phyloP scores from a whole-genome alignment of 768 basidiomycete species.

The Atractiella rhizophila region DNA sequence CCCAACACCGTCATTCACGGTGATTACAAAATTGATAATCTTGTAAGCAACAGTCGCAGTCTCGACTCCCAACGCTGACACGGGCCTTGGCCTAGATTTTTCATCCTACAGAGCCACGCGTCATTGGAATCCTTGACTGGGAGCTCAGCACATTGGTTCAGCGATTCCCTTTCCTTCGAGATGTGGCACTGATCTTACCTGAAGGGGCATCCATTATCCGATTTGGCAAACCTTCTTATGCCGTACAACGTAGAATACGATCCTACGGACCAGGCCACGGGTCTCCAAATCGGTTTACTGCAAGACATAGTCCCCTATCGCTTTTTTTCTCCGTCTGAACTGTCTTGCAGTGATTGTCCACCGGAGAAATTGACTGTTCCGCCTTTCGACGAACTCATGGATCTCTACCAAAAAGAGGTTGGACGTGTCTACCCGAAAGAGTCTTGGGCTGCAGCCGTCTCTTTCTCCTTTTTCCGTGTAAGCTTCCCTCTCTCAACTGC shows the following conservation, averaged over 20 bases:
- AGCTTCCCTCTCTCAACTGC: slow-evolving; percentile 1
- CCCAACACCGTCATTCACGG: slow-evolving; percentile 63
- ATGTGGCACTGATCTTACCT: neutral
- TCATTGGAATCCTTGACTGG: slow-evolving; percentile 93
- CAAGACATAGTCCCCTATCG: neutral
- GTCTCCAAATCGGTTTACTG: slow-evolving; percentile 4
- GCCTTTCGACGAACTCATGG: slow-evolving; percentile 5
- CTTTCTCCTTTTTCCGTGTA: slow-evolving; percentile 16
- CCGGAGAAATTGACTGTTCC: slow-evolving; percentile 10
- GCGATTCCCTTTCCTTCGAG: slow-evolving; percentile 18
- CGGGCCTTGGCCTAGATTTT: slow-evolving; percentile 31
- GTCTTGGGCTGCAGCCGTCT: slow-evolving; percentile 9
- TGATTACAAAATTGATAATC: slow-evolving; percentile 93
- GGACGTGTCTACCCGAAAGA: slow-evolving; percentile 5
- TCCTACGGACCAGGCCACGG: neutral
- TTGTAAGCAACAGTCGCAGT: slow-evolving; percentile 28
- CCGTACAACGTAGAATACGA: slow-evolving; percentile 33
- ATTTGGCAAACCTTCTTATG: slow-evolving; percentile 68
- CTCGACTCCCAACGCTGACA: too few species aligned
- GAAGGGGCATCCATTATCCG: slow-evolving; percentile 34
- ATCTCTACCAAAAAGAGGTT: slow-evolving; percentile 8
- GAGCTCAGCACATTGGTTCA: slow-evolving; percentile 86
- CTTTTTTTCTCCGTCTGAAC: neutral
- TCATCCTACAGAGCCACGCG: slow-evolving; percentile 67
- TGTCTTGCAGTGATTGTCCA: neutral